These are phyloP conservation scores for Talaromyces trachyspermus DNA, from an alignment of 495 filamentous ascomycete genomes.

Conservation along the genomic window DNA sequence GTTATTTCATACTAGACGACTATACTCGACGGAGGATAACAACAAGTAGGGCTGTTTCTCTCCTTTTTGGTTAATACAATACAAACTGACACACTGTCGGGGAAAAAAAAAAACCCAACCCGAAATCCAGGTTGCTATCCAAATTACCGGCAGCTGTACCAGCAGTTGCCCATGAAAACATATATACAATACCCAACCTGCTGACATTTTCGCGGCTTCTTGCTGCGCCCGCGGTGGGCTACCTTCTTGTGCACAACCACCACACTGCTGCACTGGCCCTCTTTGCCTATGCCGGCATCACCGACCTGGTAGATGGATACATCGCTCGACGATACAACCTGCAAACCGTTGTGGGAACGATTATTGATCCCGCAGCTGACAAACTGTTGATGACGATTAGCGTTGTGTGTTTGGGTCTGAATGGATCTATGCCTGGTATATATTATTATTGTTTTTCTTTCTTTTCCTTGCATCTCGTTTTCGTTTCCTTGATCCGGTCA, in stretches of 20 bases:
- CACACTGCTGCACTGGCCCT: constrained; percentile 70
- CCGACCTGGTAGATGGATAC: constrained; percentile 86
- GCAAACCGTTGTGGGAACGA: constrained; percentile 89
- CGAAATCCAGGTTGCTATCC: constrained; percentile 37
- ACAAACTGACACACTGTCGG: background rate
- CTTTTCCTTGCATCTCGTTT: constrained; percentile 1
- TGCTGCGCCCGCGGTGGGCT: constrained; percentile 80
- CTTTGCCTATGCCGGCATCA: constrained; percentile 86
- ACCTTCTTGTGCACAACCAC: constrained; percentile 77
- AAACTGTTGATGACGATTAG: constrained; percentile 91
- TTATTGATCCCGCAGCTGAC: constrained; percentile 96
- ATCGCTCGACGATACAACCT: constrained; percentile 81
- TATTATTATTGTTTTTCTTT: constrained; percentile 5
- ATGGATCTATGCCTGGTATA: constrained; percentile 70
- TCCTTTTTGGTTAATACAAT: background rate
- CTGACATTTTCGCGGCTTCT: constrained; percentile 83
- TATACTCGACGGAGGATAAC: too few relatives aligned
- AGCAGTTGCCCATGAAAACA: constrained; percentile 80
- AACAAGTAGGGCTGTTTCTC: background rate
- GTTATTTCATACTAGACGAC: too few relatives aligned
- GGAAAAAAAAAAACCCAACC: constrained; percentile 1
- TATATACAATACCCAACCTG: constrained; percentile 90
- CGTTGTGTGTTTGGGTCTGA: constrained; percentile 72
- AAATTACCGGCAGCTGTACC: constrained; percentile 42
- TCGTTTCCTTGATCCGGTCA: too few relatives aligned